These are phyloP conservation scores for Amaranthus palmeri DNA, from an alignment of 148 eudicot genomes.

Conservation along the genomic window DNA sequence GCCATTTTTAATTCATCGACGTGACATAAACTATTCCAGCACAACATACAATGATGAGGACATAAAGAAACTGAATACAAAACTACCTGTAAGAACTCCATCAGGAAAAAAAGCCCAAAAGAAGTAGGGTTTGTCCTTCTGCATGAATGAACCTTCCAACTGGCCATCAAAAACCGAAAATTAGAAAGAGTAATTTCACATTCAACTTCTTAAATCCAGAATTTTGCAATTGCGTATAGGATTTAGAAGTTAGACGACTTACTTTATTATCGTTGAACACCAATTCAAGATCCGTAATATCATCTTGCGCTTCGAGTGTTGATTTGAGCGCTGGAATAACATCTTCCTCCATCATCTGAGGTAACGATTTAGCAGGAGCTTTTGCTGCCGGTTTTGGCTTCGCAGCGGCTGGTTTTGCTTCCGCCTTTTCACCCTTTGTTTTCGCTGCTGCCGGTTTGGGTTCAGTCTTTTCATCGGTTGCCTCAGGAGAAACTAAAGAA, in stretches of 20 bases:
- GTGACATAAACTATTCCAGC: too few relatives aligned
- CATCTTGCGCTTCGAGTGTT: constrained; percentile 63
- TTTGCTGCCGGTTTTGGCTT: constrained; percentile 69
- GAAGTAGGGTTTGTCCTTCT: constrained; percentile 48
- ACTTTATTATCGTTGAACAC: constrained; percentile 57
- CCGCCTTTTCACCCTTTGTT: constrained; percentile 26
- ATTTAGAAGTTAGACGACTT: constrained; percentile 18
- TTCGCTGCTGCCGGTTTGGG: constrained; percentile 27
- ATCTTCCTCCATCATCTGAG: constrained; percentile 83
- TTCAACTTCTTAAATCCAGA: neutral
- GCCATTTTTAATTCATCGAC: too few relatives aligned
- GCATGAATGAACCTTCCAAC: constrained; percentile 75
- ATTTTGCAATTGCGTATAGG: constrained; percentile 5
- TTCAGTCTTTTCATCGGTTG: constrained; percentile 36
- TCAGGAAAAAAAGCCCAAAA: constrained; percentile 90
- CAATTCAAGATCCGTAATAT: constrained; percentile 62
- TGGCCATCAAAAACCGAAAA: constrained; percentile 24
- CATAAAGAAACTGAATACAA: neutral
- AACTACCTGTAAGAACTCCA: constrained; percentile 67
- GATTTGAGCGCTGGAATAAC: constrained; percentile 59
- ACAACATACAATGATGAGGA: too few relatives aligned
- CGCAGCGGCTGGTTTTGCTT: constrained; percentile 38
- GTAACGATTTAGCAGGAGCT: constrained; percentile 48
- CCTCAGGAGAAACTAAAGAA: constrained; percentile 34
- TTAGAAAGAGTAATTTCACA: neutral